Evolutionary conservation across 139 green algal genomes (phyloP).

Genomic region (Yamagishiella unicocca): DNA sequence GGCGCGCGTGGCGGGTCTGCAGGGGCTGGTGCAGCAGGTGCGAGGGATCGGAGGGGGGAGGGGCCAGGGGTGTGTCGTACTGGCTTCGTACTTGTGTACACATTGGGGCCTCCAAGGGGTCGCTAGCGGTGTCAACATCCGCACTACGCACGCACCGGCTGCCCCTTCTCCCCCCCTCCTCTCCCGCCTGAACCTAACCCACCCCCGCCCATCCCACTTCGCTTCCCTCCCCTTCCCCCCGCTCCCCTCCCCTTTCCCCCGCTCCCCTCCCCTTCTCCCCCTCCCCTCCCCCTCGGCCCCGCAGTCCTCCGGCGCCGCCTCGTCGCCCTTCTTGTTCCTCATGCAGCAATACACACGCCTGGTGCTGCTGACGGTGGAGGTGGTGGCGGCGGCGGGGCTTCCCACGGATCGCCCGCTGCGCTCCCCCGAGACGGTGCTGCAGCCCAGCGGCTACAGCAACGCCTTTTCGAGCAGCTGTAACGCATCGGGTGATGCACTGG

Average conservation of each 20-base stretch:
- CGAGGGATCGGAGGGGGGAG: neutral
- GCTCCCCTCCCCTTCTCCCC: neutral
- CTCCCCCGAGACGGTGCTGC: conserved; percentile 4
- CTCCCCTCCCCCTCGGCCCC: neutral
- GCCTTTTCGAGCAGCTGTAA: conserved; percentile 29
- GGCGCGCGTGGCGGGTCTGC: conserved; percentile 47
- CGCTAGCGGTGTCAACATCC: too few species aligned
- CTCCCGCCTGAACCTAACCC: too few species aligned
- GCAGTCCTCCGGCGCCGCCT: conserved; percentile 16
- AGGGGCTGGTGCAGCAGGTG: conserved; percentile 51
- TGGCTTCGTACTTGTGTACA: too few species aligned
- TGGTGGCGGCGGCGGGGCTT: conserved; percentile 55
- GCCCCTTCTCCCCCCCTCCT: too few species aligned
- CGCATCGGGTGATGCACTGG: neutral
- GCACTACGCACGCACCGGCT: too few species aligned
- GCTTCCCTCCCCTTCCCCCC: too few species aligned
- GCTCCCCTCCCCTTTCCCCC: too few species aligned
- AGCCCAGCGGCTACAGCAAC: conserved; percentile 47
- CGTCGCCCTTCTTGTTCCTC: conserved; percentile 39
- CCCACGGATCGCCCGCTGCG: conserved; percentile 40
- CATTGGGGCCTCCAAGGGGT: too few species aligned
- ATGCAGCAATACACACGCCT: conserved; percentile 86
- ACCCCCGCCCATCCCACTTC: too few species aligned
- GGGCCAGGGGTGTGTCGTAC: too few species aligned
- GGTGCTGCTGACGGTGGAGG: conserved; percentile 74